Percentiles rank a stretch among this genome's conserved stretches.
phyloP scores from a whole-genome alignment of 2,329 filamentous ascomycete genomes.

The Mycosphaerella arachidis region DNA sequence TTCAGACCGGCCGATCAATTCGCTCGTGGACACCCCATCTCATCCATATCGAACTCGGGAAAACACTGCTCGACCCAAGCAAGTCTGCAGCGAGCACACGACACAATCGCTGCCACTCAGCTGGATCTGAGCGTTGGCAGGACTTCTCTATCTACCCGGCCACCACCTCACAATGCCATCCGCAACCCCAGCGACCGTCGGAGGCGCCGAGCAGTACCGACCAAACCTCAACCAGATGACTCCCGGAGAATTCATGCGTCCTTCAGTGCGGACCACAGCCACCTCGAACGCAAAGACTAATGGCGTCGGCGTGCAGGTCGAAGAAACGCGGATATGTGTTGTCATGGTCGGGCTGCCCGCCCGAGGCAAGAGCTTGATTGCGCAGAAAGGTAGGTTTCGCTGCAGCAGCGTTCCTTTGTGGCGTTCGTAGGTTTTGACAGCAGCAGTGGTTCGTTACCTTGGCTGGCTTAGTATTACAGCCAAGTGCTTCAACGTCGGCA shows the following conservation, averaged over 20 bases:
- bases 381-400: slow-evolving; percentile 61
- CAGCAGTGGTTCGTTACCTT: slow-evolving; percentile 79
- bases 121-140: neutral
- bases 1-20: neutral
- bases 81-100: neutral
- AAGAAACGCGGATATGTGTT: slow-evolving; percentile 94
- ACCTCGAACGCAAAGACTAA: slow-evolving; percentile 41
- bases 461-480: slow-evolving; percentile 94
- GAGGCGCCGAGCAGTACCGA: slow-evolving; percentile 27
- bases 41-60: neutral
- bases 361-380: slow-evolving; percentile 94
- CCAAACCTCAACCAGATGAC: slow-evolving; percentile 25
- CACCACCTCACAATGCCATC: slow-evolving; percentile 1
- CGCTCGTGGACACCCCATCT: neutral
- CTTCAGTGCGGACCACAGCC: slow-evolving; percentile 33
- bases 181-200: slow-evolving; percentile 22
- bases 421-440: slow-evolving; percentile 3
- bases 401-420: neutral
- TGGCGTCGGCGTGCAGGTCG: slow-evolving; percentile 75
- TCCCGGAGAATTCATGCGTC: slow-evolving; percentile 42
- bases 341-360: slow-evolving; percentile 98
- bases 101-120: neutral
- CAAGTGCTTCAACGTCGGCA: slow-evolving; percentile 95
- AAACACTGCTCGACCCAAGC: neutral
- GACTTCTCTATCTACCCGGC: neutral